Conservation (phyloP, 2,329 filamentous ascomycete species). For the Epichloe scottii region DNA sequence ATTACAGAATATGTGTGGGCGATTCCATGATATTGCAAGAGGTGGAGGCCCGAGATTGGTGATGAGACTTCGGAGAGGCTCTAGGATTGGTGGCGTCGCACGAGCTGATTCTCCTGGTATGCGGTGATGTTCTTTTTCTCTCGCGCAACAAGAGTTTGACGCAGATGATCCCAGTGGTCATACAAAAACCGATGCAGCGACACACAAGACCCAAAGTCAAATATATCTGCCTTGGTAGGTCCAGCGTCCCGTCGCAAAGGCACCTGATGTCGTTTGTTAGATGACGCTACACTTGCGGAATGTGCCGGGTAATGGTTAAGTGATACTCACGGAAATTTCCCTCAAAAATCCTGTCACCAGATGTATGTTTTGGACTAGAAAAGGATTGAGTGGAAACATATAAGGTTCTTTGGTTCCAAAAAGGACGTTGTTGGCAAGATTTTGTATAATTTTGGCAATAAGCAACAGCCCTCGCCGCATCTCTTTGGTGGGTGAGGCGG, state of each 20-base stretch:
- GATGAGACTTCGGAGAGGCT: conserved; percentile 48
- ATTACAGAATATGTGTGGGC: conserved; percentile 52
- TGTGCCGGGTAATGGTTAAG: not conserved
- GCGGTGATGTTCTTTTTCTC: conserved; percentile 45
- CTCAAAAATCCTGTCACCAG: conserved; percentile 53
- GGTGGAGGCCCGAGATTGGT: conserved; percentile 55
- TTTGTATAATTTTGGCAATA: conserved; percentile 60
- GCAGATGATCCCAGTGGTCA: conserved; percentile 59
- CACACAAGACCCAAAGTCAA: conserved; percentile 61
- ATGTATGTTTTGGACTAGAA: conserved; percentile 56
- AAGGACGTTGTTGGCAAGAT: conserved; percentile 58
- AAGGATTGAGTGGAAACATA: conserved; percentile 60
- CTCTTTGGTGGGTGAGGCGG: conserved; percentile 49
- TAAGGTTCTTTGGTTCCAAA: conserved; percentile 62
- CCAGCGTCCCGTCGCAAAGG: conserved; percentile 34
- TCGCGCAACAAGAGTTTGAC: conserved; percentile 48
- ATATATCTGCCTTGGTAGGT: conserved; percentile 34
- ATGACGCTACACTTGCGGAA: not conserved
- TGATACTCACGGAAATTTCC: conserved; percentile 45
- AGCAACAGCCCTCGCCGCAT: conserved; percentile 56
- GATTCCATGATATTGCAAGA: conserved; percentile 56
- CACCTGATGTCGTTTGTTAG: conserved; percentile 21
- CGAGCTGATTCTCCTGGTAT: conserved; percentile 40
- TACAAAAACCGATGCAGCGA: conserved; percentile 57
- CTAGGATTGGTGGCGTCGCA: conserved; percentile 43